phyloP scores from a whole-genome alignment of 352 stramenopile species.

The Globisporangium paroecandrum region DNA sequence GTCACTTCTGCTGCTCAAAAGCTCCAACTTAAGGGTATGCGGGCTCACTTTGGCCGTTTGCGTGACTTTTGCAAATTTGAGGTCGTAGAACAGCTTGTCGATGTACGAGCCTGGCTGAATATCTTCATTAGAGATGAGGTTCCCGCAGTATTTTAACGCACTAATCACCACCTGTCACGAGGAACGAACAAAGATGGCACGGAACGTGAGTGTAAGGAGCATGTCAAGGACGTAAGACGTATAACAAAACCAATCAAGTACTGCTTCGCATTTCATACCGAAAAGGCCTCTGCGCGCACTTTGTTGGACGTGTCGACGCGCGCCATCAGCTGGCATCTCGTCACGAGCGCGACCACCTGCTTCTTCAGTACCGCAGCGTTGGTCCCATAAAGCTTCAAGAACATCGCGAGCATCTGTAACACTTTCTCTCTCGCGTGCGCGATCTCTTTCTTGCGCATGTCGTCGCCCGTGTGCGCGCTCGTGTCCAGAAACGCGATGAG shows the following conservation, averaged over 20 bases:
- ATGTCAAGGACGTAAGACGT: neutral
- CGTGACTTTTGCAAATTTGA: conserved; percentile 68
- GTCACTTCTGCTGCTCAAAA: neutral
- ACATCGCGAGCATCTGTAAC: conserved; percentile 42
- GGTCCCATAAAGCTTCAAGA: conserved; percentile 49
- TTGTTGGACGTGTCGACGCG: conserved; percentile 61
- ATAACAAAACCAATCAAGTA: neutral
- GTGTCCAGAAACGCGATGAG: conserved; percentile 54
- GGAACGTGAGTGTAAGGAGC: neutral
- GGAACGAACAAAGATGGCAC: neutral
- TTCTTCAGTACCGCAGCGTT: conserved; percentile 44
- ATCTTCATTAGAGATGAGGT: conserved; percentile 36
- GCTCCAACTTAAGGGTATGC: neutral
- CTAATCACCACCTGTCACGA: conserved; percentile 46
- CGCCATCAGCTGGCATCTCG: conserved; percentile 48
- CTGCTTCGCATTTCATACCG: conserved; percentile 20
- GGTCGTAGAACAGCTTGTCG: conserved; percentile 72
- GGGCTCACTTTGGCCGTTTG: conserved; percentile 56
- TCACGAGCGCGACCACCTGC: conserved; percentile 41
- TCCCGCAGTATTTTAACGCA: conserved; percentile 42
- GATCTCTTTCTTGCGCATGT: conserved; percentile 59
- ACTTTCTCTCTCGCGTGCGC: conserved; percentile 42
- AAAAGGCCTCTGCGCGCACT: conserved; percentile 50
- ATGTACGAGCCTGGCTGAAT: conserved; percentile 50
- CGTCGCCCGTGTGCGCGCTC: conserved; percentile 43